A percentile compares a stretch with the other conserved stretches of the same genome.
These are phyloP conservation scores for Zasmidium angulare DNA, from an alignment of 2,329 filamentous ascomycete species.

Conservation along the genomic window DNA sequence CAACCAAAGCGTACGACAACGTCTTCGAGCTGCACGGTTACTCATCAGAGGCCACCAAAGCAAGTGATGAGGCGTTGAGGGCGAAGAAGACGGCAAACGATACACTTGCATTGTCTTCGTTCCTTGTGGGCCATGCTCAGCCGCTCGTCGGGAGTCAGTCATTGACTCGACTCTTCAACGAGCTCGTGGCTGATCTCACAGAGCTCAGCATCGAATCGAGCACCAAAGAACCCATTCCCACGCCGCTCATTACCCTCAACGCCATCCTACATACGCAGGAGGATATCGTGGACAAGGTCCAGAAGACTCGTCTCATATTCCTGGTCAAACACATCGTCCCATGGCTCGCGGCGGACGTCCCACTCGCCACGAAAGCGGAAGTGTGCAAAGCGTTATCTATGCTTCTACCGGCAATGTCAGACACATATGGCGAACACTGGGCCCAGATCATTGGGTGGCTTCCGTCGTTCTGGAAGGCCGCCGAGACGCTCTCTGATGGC, in stretches of 20 bases:
- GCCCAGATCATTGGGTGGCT: slow-evolving; percentile 46
- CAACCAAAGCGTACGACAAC: slow-evolving; percentile 38
- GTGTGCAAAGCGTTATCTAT: slow-evolving; percentile 53
- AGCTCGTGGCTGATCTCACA: slow-evolving; percentile 61
- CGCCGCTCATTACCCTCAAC: slow-evolving; percentile 56
- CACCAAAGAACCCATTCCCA: slow-evolving; percentile 33
- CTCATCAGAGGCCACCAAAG: slow-evolving; percentile 35
- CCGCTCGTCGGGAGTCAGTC: slow-evolving; percentile 49
- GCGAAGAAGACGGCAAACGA: slow-evolving; percentile 39
- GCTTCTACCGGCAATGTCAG: slow-evolving; percentile 71
- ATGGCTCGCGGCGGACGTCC: slow-evolving; percentile 60
- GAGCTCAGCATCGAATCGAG: slow-evolving; percentile 43
- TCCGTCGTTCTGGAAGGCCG: slow-evolving; percentile 36
- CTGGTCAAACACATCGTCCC: slow-evolving; percentile 75
- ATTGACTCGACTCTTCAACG: slow-evolving; percentile 57
- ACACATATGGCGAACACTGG: slow-evolving; percentile 91
- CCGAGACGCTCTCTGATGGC: not conserved
- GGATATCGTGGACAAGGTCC: slow-evolving; percentile 48
- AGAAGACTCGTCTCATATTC: slow-evolving; percentile 72
- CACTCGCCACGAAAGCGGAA: slow-evolving; percentile 56
- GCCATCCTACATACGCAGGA: slow-evolving; percentile 52
- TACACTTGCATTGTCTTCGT: slow-evolving; percentile 47
- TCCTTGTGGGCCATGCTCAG: slow-evolving; percentile 50
- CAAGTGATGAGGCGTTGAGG: slow-evolving; percentile 38
- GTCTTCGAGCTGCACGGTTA: slow-evolving; percentile 44